Evolutionary conservation across 31 red algal genomes (phyloP).

Genomic region (Asparagopsis taxiformis): DNA sequence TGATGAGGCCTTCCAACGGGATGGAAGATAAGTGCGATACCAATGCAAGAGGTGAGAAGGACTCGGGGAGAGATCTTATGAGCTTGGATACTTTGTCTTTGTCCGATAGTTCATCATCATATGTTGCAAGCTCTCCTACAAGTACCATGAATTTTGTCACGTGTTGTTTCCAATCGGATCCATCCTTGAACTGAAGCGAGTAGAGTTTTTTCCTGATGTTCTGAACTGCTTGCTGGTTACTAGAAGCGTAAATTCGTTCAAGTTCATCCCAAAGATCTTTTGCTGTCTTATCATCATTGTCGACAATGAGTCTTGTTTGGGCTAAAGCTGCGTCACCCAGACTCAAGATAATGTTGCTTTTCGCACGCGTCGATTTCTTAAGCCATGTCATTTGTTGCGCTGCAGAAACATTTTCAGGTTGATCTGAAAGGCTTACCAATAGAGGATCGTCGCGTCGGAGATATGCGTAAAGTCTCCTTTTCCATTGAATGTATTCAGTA

Average conservation of each 20-base stretch:
- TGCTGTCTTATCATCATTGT: constrained; percentile 25
- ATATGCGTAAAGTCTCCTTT: neutral
- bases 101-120: constrained; percentile 6
- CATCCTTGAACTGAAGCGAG: neutral
- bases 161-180: neutral
- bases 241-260: constrained; percentile 7
- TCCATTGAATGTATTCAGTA: constrained; percentile 5
- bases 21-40: no score
- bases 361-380: neutral
- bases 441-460: constrained; percentile 9
- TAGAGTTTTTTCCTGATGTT: neutral
- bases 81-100: constrained; percentile 12
- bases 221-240: constrained; percentile 4
- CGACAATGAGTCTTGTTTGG: neutral
- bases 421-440: neutral
- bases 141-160: constrained; percentile 11
- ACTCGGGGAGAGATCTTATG: neutral
- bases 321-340: constrained; percentile 10
- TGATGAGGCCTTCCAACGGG: no score
- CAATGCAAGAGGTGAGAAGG: no score
- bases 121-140: neutral
- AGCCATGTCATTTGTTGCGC: neutral
- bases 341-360: constrained; percentile 2
- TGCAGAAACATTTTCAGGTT: neutral
- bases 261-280: constrained; percentile 35